Evolutionary conservation across 257 asterid genomes (phyloP), one percentile per base, ranked within the genome.

Genomic region (Gentiana dahurica): DNA sequence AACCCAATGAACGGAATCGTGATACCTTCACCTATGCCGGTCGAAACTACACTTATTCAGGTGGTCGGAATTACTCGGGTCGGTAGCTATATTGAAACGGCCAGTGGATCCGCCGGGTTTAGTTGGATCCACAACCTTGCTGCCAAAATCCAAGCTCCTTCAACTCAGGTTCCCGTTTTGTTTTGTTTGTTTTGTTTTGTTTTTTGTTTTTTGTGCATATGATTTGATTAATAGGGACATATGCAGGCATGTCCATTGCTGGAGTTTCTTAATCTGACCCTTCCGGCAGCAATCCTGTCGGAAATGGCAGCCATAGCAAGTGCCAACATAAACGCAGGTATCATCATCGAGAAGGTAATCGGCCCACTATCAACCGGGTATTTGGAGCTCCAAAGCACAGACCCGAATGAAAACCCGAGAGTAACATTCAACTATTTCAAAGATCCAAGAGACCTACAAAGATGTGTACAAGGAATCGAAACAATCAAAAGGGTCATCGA

Each of bases 401-500:
- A 90, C 55, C 91, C 95, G 3, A 64, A 63, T 2, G 89, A 73
- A n/a, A 90, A 82, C 49, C 98, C 96, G 0, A 67, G 45, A 44
- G 90, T 87, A 32, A 84, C 89, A 0, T 90, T 90, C 72, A 90
- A 86, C 76, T 90, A 90, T 52, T 90, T 82, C 72, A 51, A 73
- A 49, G 88, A 90, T 67, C 84, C 82, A 0, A 71, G 81, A 39
- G 98, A 86, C 66, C 68, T 87, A 2, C 58, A 77, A 41, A 76
- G 75, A 54, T 90, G 98, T 7, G 95, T 82, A 0, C 48, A 62
- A 6, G 98, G 95, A 49, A 68, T 87, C 73, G 71, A 78, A 49
- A 60, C 73, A 41, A 65, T 90, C 35, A 62, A 15, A 36, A 55
- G 57, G 54, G 86, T 90, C 0, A 63, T 77, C 1, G 80, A 75